phyloP scores from a whole-genome alignment of 805 yeast genomes.

The Starmerella kuoi region DNA sequence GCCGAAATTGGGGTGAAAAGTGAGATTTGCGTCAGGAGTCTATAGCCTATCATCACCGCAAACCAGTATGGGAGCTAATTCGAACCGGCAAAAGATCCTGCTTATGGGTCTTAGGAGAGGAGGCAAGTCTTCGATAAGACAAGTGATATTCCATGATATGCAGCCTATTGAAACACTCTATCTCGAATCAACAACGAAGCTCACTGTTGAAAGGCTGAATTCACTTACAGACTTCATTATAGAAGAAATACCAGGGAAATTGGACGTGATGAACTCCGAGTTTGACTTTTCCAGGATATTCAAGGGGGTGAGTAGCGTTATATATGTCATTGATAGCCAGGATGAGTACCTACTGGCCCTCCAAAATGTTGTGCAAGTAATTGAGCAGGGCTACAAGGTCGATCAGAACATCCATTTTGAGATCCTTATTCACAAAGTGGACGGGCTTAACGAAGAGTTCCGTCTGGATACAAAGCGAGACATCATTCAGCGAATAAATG shows the following conservation, averaged over 20 bases:
- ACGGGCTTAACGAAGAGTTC: conserved; percentile 88
- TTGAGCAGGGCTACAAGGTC: conserved; percentile 72
- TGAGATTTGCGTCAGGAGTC: no score
- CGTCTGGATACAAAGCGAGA: conserved; percentile 90
- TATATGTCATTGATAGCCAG: conserved; percentile 89
- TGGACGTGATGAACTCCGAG: conserved; percentile 75
- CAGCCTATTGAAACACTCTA: conserved; percentile 88
- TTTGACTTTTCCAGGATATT: conserved; percentile 63
- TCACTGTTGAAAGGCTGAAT: conserved; percentile 70
- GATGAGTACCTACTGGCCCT: conserved; percentile 90
- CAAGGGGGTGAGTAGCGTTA: conserved; percentile 74
- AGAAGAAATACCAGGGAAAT: conserved; percentile 90
- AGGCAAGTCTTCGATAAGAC: conserved; percentile 91
- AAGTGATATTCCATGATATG: conserved; percentile 93
- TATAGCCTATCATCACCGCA: no score
- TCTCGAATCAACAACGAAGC: conserved; percentile 78
- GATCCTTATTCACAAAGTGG: conserved; percentile 89
- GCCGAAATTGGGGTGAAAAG: no score
- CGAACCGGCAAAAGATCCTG: conserved; percentile 31
- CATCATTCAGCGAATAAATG: conserved; percentile 90
- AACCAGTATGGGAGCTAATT: neutral
- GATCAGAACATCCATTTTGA: conserved; percentile 82
- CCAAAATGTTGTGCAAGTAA: conserved; percentile 75
- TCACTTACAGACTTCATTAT: conserved; percentile 78
- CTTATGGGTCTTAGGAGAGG: conserved; percentile 69